Evolutionary conservation across 495 filamentous ascomycete genomes (phyloP).

Genomic region (Xylaria castorea): DNA sequence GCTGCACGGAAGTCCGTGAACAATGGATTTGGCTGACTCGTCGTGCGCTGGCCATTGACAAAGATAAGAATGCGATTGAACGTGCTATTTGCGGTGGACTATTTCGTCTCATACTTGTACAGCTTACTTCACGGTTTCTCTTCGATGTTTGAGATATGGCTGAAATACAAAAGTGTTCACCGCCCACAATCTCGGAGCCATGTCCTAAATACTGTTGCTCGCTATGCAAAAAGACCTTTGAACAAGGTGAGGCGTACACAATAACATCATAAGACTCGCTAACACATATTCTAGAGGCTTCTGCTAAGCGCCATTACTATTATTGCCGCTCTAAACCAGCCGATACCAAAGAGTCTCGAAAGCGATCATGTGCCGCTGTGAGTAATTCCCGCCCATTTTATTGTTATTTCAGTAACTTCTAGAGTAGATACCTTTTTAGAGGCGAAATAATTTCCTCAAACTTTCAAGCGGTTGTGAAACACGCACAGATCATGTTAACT

Average conservation of each 20-base stretch:
- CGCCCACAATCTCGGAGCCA: neutral
- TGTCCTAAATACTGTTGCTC: neutral
- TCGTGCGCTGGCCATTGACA: neutral
- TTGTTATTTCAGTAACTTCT: neutral
- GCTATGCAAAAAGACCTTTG: conserved; percentile 17
- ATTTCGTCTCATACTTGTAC: neutral
- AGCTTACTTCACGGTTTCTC: neutral
- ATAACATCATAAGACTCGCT: neutral
- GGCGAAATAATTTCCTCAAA: neutral
- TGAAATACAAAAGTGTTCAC: neutral
- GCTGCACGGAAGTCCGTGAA: conserved; percentile 6
- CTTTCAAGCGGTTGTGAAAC: neutral
- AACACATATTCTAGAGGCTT: neutral
- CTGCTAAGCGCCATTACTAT: conserved; percentile 20
- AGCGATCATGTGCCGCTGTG: conserved; percentile 17
- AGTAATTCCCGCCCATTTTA: neutral
- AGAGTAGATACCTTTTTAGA: neutral
- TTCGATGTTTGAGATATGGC: neutral
- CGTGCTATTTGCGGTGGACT: neutral
- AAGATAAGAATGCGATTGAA: neutral
- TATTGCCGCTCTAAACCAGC: conserved; percentile 25
- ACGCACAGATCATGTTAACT: neutral
- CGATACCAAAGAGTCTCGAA: conserved; percentile 10
- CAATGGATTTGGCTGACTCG: neutral
- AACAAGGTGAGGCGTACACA: neutral